Evolutionary conservation across 352 stramenopile species (phyloP), one percentile per base, ranked within the genome.

Genomic region (Phytophthora hibernalis): DNA sequence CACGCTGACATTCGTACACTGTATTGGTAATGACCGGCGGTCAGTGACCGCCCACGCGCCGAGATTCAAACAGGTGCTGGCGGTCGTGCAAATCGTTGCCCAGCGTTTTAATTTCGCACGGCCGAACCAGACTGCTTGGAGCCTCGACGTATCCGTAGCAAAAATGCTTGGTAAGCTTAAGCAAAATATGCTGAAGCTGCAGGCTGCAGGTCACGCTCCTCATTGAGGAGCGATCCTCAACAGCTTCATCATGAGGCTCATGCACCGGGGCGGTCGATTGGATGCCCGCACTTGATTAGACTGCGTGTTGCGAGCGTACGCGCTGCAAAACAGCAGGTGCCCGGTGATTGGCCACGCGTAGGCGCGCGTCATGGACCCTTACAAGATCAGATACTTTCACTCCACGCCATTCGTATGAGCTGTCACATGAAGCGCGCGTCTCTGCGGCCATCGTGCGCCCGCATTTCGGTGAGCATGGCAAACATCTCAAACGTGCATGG

Each of bases 1-100:
- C 2, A 30, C 16, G 20, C 21, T 33, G 44, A 28, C n/a, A n/a
- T n/a, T n/a, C n/a, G n/a, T n/a, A n/a, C n/a, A n/a, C n/a, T n/a
- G n/a, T n/a, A n/a, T n/a, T 61, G 49, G 38, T 67, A 67, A 67
- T 55, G 59, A 44, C 49, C 38, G n/a, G n/a, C n/a, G n/a, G n/a
- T n/a, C n/a, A n/a, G n/a, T n/a, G n/a, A n/a, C n/a, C n/a, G n/a
- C n/a, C n/a, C n/a, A n/a, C n/a, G n/a, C 33, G 13, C 8, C 33
- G 40, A 68, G 60, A 68, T 68, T 68, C 60, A 43, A 68, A 48
- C 59, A 68, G 26, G 6, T 31, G 60, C 42, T 30, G n/a, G n/a
- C n/a, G n/a, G n/a, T n/a, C n/a, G 42, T 13, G 40, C 50, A 60
- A 67, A 66, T 66, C 59, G 31, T 45, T 48, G 12, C 40, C 30